These are phyloP conservation scores for Hypsizygus marmoreus DNA, from an alignment of 768 basidiomycete genomes.

Conservation along the genomic window DNA sequence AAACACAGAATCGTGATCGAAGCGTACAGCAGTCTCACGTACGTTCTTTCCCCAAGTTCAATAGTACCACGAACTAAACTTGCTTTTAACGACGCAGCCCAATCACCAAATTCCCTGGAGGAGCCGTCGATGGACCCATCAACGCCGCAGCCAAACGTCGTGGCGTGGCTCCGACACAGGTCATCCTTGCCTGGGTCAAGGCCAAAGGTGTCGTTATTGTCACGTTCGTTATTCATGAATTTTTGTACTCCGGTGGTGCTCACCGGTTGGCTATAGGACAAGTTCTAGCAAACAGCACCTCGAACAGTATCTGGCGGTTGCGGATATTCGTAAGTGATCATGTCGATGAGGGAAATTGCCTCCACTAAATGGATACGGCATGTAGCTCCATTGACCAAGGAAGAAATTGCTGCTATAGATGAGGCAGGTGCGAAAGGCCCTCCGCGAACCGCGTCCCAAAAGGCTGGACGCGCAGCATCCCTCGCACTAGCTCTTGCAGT, in stretches of 20 bases:
- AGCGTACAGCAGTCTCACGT: conserved; percentile 59
- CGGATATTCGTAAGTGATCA: conserved; percentile 51
- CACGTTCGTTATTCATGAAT: conserved; percentile 46
- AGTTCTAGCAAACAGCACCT: conserved; percentile 62
- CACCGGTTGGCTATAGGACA: conserved; percentile 40
- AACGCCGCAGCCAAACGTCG: conserved; percentile 52
- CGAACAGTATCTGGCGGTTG: conserved; percentile 66
- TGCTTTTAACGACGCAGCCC: conserved; percentile 34
- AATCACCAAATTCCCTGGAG: conserved; percentile 59
- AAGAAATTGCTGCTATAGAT: neutral
- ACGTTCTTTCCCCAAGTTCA: conserved; percentile 9
- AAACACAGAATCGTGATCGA: conserved; percentile 55
- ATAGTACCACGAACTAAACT: neutral
- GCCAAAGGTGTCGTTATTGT: conserved; percentile 69
- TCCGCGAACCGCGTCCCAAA: no score
- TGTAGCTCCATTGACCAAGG: neutral
- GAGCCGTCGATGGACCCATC: conserved; percentile 63
- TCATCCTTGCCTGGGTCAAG: conserved; percentile 69
- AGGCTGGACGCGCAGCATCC: no score
- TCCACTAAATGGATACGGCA: no score
- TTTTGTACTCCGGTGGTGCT: neutral
- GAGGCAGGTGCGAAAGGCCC: conserved; percentile 3
- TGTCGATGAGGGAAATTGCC: no score
- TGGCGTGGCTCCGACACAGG: conserved; percentile 61
- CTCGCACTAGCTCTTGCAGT: no score